Evolutionary conservation across 495 filamentous ascomycete genomes (phyloP).

Genomic region (Trichocladium antarcticum): DNA sequence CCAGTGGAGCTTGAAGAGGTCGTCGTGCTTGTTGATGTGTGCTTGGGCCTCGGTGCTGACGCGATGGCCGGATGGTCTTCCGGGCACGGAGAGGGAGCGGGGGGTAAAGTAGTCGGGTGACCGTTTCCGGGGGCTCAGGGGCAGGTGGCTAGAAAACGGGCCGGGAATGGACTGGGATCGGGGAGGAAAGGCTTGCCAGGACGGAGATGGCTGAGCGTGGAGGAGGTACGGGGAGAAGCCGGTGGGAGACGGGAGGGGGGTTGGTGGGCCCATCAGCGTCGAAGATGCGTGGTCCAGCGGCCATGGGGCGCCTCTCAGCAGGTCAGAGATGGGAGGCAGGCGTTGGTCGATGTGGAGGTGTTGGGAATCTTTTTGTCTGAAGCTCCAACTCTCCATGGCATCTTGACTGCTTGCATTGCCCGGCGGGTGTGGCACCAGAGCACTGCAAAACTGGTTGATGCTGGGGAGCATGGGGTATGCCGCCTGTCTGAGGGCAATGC

Average conservation of each 20-base stretch:
- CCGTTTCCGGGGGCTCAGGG: not conserved
- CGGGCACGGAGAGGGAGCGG: not conserved
- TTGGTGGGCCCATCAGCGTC: not conserved
- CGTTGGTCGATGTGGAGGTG: not conserved
- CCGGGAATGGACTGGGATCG: not conserved
- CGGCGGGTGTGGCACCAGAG: not conserved
- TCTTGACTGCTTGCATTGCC: not conserved
- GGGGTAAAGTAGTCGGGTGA: not conserved
- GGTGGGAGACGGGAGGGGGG: not conserved
- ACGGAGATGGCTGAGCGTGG: not conserved
- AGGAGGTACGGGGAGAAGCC: not conserved
- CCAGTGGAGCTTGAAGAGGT: no score
- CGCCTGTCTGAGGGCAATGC: constrained; percentile 1
- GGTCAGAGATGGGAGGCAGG: constrained; percentile 12
- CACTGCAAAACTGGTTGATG: not conserved
- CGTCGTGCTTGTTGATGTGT: not conserved
- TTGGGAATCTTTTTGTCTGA: not conserved
- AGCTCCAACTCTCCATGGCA: not conserved
- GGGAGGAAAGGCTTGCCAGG: not conserved
- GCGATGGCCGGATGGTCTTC: not conserved
- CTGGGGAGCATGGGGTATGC: not conserved
- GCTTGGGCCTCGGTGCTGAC: not conserved
- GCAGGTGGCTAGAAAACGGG: not conserved
- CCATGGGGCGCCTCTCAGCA: constrained; percentile 6
- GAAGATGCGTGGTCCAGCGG: not conserved